phyloP scores from a whole-genome alignment of 257 asterid genomes.

The Gentiana straminea region DNA sequence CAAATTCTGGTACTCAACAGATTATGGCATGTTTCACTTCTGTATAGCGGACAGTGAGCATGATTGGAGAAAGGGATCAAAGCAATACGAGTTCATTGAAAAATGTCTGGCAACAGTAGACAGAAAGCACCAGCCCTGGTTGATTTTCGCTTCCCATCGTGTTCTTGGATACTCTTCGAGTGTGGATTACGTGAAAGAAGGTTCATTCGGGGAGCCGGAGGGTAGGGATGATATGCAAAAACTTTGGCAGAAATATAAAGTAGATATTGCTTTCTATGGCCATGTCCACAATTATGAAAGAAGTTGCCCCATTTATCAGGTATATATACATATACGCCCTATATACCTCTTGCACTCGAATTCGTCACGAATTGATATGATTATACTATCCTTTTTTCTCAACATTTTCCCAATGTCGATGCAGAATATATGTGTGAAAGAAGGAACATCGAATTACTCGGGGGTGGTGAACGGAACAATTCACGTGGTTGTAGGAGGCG shows the following conservation, averaged over 20 bases:
- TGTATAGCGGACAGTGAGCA: slow-evolving; percentile 76
- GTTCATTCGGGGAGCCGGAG: slow-evolving; percentile 44
- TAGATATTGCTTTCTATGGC: slow-evolving; percentile 66
- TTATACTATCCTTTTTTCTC: no score
- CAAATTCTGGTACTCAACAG: slow-evolving; percentile 11
- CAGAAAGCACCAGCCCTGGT: slow-evolving; percentile 73
- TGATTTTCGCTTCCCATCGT: slow-evolving; percentile 66
- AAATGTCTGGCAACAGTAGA: slow-evolving; percentile 65
- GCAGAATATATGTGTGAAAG: slow-evolving; percentile 48
- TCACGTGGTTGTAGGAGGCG: slow-evolving; percentile 48
- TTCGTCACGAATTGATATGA: no score
- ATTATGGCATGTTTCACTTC: slow-evolving; percentile 74
- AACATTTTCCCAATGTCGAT: background rate
- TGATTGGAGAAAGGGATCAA: slow-evolving; percentile 77
- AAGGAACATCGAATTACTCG: slow-evolving; percentile 32
- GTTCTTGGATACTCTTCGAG: slow-evolving; percentile 71
- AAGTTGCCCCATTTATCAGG: slow-evolving; percentile 80
- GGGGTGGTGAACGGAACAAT: slow-evolving; percentile 71
- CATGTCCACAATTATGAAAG: slow-evolving; percentile 72
- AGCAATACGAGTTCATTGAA: slow-evolving; percentile 69
- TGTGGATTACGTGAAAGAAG: slow-evolving; percentile 35
- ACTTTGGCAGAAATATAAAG: slow-evolving; percentile 87
- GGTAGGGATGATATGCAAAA: slow-evolving; percentile 35
- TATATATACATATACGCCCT: slow-evolving; percentile 3
- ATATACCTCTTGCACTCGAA: no score